These are phyloP conservation scores for Trichosanthes truncata DNA, from an alignment of 306 rosid species.

Conservation along the genomic window DNA sequence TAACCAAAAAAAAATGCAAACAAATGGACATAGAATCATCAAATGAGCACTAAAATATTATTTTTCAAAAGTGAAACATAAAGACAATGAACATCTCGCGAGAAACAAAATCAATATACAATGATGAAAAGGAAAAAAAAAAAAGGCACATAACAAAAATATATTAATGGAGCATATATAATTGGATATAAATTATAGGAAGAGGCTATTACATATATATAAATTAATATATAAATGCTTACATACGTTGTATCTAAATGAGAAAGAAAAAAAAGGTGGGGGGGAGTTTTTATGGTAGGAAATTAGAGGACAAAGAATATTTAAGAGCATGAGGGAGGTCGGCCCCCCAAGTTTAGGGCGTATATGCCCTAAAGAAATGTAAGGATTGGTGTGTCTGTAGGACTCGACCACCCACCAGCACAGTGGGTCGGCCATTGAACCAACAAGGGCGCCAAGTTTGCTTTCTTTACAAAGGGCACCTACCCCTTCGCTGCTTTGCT, in stretches of 20 bases:
- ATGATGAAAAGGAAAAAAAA: neutral
- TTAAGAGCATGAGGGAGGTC: neutral
- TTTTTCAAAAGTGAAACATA: neutral
- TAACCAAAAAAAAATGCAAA: too few species aligned
- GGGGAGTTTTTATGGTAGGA: neutral
- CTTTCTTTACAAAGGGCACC: neutral
- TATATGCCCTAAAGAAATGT: neutral
- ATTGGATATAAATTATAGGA: neutral
- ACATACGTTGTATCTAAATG: conserved; percentile 6
- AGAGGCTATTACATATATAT: neutral
- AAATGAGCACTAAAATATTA: neutral
- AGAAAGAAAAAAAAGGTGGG: neutral
- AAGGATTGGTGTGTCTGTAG: conserved; percentile 5
- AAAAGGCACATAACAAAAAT: neutral
- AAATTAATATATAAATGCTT: neutral
- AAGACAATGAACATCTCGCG: neutral
- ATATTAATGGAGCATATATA: neutral
- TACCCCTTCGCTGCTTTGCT: neutral
- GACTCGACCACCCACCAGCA: conserved; percentile 35
- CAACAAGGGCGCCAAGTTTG: conserved; percentile 9
- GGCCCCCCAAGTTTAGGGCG: neutral
- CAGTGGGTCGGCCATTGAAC: conserved; percentile 37
- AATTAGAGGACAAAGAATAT: conserved; percentile 7
- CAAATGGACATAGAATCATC: too few species aligned
- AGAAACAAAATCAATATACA: neutral